A percentile compares a stretch with the other conserved stretches of the same genome.
phyloP scores from a whole-genome alignment of 2,329 filamentous ascomycete species.

The Ilyonectria robusta region DNA sequence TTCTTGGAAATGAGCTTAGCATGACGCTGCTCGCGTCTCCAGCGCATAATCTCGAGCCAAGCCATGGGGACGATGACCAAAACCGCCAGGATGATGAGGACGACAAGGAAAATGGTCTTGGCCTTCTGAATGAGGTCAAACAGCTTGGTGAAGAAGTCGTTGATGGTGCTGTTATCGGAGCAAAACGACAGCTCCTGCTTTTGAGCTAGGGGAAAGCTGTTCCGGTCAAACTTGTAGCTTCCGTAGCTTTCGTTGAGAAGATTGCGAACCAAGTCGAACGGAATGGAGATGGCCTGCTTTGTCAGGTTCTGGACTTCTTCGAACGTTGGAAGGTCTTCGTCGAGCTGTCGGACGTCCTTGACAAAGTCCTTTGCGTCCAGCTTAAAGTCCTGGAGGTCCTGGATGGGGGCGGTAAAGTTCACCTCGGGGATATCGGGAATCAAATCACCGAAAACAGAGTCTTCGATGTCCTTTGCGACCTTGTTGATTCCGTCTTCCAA shows the following conservation, averaged over 20 bases:
- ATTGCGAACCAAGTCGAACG: conserved; percentile 84
- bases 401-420: conserved; percentile 75
- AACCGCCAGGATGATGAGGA: conserved; percentile 79
- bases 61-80: conserved; percentile 84
- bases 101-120: conserved; percentile 81
- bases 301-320: conserved; percentile 87
- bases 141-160: conserved; percentile 85
- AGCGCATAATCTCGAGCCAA: conserved; percentile 84
- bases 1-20: conserved; percentile 75
- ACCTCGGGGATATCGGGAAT: conserved; percentile 64
- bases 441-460: conserved; percentile 65
- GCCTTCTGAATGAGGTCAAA: conserved; percentile 76
- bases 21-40: conserved; percentile 79
- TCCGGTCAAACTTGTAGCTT: conserved; percentile 83
- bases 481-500: conserved; percentile 64
- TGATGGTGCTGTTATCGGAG: conserved; percentile 85
- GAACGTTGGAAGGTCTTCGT: conserved; percentile 86
- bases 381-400: conserved; percentile 77
- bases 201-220: conserved; percentile 84
- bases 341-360: conserved; percentile 78
- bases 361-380: conserved; percentile 78
- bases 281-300: conserved; percentile 78
- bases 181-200: conserved; percentile 91
- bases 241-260: conserved; percentile 80
- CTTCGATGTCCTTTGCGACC: conserved; percentile 60